Percentiles rank a stretch among this genome's conserved stretches.
phyloP scores from a whole-genome alignment of 1,139 yeast species.

The Maudiozyma humilis region DNA sequence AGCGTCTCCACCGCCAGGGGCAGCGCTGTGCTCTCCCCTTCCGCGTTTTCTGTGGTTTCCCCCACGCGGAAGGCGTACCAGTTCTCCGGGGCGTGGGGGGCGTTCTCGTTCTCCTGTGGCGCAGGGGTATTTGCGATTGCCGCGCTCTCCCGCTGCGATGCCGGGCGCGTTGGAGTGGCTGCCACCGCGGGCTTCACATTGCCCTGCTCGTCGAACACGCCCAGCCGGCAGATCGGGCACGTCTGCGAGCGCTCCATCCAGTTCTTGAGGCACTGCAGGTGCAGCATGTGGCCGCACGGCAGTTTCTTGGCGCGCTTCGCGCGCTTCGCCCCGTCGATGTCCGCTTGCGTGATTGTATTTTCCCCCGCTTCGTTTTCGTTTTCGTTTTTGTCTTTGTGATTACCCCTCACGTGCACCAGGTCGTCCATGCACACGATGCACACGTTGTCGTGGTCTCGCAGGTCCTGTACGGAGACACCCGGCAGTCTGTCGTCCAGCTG shows the following conservation, averaged over 20 bases:
- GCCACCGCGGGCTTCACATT: no score
- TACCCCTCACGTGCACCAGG: slow-evolving; percentile 17
- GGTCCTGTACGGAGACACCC: slow-evolving; percentile 53
- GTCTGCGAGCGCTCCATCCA: slow-evolving; percentile 90
- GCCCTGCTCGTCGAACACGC: slow-evolving; percentile 42
- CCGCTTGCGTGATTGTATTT: slow-evolving; percentile 7
- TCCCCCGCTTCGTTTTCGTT: slow-evolving; percentile 1
- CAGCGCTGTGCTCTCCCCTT: no score
- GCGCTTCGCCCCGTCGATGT: slow-evolving; percentile 9
- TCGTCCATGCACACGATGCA: slow-evolving; percentile 34
- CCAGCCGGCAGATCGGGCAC: slow-evolving; percentile 84
- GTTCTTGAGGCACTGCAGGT: slow-evolving; percentile 79
- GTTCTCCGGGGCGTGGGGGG: background rate
- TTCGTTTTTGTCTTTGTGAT: slow-evolving; percentile 4
- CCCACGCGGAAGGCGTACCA: background rate
- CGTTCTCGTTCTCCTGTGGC: no score
- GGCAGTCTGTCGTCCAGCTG: slow-evolving; percentile 58
- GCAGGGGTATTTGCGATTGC: background rate
- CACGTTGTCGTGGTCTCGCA: slow-evolving; percentile 47
- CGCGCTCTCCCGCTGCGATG: background rate
- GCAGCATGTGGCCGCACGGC: slow-evolving; percentile 80
- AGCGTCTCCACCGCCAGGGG: no score
- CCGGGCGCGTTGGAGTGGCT: no score
- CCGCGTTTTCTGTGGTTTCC: background rate
- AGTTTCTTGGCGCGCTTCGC: slow-evolving; percentile 56